phyloP scores from a whole-genome alignment of 495 filamentous ascomycete species.

The Patellaria atrata region DNA sequence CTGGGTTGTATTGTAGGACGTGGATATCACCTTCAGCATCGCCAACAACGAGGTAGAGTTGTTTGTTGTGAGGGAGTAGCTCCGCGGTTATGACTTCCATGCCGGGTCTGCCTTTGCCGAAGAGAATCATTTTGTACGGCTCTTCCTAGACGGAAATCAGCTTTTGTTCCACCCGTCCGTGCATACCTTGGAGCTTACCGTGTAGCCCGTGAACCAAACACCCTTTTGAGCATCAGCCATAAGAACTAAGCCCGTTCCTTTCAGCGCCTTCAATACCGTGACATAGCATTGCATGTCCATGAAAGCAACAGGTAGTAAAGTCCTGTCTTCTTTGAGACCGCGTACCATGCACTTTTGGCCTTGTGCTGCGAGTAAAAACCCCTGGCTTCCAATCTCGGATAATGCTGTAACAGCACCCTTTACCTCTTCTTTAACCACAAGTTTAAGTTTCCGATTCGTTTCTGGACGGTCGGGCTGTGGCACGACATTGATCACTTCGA shows the following conservation, averaged over 20 bases:
- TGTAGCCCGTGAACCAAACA: slow-evolving; percentile 88
- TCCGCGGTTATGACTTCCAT: slow-evolving; percentile 72
- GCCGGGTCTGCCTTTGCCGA: slow-evolving; percentile 64
- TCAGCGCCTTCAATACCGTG: slow-evolving; percentile 62
- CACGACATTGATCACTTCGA: slow-evolving; percentile 79
- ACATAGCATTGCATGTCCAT: slow-evolving; percentile 96
- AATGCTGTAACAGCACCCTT: slow-evolving; percentile 87
- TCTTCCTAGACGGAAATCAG: slow-evolving; percentile 44
- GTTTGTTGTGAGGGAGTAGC: slow-evolving; percentile 74
- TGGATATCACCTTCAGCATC: slow-evolving; percentile 80
- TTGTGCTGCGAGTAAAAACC: slow-evolving; percentile 79
- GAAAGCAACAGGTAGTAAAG: slow-evolving; percentile 84
- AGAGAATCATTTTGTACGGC: slow-evolving; percentile 87
- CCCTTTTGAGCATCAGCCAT: slow-evolving; percentile 85
- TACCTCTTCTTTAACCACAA: slow-evolving; percentile 77
- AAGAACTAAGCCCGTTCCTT: slow-evolving; percentile 66
- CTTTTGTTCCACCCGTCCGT: background rate
- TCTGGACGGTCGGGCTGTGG: slow-evolving; percentile 77
- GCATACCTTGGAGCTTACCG: slow-evolving; percentile 32
- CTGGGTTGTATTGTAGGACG: slow-evolving; percentile 85
- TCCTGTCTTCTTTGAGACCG: slow-evolving; percentile 87
- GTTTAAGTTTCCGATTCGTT: slow-evolving; percentile 68
- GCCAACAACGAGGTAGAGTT: slow-evolving; percentile 66
- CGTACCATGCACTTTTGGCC: slow-evolving; percentile 96
- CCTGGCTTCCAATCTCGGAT: slow-evolving; percentile 78